A percentile compares a stretch with the other conserved stretches of the same genome.
Evolutionary conservation across 2,329 filamentous ascomycete genomes (phyloP).

Genomic region (Stachybotrys elegans): DNA sequence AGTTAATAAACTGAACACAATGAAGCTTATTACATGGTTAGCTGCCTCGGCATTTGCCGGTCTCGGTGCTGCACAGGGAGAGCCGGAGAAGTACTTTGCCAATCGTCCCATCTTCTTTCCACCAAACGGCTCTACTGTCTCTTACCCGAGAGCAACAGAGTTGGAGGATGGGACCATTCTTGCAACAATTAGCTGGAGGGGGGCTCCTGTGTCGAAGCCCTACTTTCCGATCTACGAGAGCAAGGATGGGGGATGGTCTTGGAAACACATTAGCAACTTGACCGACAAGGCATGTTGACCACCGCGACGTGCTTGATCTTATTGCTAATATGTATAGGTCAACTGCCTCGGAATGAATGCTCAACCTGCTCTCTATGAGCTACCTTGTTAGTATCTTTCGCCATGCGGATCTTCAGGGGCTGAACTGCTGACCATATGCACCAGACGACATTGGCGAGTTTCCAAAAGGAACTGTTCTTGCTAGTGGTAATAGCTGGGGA

Average conservation of each 20-base stretch:
- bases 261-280: conserved; percentile 57
- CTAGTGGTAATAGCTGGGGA: conserved; percentile 47
- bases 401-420: too few relatives aligned
- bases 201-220: conserved; percentile 36
- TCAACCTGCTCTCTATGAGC: conserved; percentile 61
- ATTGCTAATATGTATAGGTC: conserved; percentile 21
- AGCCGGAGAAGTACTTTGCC: neutral
- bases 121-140: conserved; percentile 14
- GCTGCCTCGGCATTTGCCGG: neutral
- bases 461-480: conserved; percentile 55
- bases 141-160: conserved; percentile 37
- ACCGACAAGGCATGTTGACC: conserved; percentile 40
- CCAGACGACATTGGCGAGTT: conserved; percentile 52
- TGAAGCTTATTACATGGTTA: neutral
- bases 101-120: neutral
- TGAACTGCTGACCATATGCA: too few relatives aligned
- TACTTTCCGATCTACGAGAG: conserved; percentile 51
- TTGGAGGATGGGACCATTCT: conserved; percentile 38
- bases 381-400: conserved; percentile 41
- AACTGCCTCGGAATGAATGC: conserved; percentile 62
- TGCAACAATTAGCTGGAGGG: conserved; percentile 25
- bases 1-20: neutral
- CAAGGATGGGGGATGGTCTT: conserved; percentile 47
- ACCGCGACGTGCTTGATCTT: neutral
- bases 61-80: neutral